Conservation (phyloP, 1,284 basidiomycete genomes). For the Boletus calvinii region DNA sequence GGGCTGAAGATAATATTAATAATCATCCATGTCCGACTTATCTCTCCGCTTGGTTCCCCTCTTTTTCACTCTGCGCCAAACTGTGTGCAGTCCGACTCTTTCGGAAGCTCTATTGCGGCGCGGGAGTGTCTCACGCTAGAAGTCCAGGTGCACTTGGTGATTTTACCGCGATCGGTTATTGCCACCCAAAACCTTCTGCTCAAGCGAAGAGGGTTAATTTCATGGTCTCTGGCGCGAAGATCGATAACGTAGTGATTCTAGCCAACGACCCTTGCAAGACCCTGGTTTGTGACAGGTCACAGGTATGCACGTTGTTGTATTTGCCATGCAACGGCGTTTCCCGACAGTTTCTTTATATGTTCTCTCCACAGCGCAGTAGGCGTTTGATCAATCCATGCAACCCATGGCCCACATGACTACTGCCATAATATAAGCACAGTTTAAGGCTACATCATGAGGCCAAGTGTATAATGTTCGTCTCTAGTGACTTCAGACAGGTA, state of each 20-base stretch:
- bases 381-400: slow-evolving; percentile 7
- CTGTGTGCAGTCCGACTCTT: background rate
- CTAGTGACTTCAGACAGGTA: background rate
- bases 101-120: background rate
- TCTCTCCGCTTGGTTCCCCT: background rate
- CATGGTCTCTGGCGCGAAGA: slow-evolving; percentile 9
- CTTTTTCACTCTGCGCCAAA: slow-evolving; percentile 3
- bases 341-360: slow-evolving; percentile 3
- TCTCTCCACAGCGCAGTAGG: background rate
- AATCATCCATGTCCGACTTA: background rate
- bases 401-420: background rate
- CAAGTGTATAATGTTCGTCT: background rate
- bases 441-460: slow-evolving; percentile 1
- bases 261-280: slow-evolving; percentile 6
- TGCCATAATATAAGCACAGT: background rate
- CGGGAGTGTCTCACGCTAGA: background rate
- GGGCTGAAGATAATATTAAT: background rate
- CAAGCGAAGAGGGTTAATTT: slow-evolving; percentile 10
- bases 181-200: slow-evolving; percentile 8
- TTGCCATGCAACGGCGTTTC: slow-evolving; percentile 5
- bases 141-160: slow-evolving; percentile 5
- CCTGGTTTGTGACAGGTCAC: slow-evolving; percentile 11
- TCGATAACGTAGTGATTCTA: slow-evolving; percentile 9
- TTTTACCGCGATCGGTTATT: slow-evolving; percentile 10
- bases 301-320: background rate